Evolutionary conservation across 352 stramenopile genomes (phyloP), one percentile per base, ranked within the genome.

Genomic region (Globisporangium splendens): DNA sequence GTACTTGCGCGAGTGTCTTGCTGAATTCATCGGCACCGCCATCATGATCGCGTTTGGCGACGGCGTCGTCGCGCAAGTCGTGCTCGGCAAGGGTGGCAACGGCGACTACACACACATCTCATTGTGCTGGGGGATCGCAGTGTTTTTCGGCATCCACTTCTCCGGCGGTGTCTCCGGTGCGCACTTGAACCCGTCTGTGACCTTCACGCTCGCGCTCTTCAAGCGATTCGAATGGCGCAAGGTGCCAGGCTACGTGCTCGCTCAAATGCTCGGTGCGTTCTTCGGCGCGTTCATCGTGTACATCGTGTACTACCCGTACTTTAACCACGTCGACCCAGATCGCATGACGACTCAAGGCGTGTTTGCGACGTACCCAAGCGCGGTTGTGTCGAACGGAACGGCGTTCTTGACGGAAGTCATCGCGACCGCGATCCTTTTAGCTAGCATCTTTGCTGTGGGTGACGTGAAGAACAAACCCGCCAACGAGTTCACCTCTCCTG

Each of bases 331-430:
- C 17, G 76, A 86, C 55, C 77, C 74, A 0, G 47, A 76, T 21
- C 69, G 64, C 54, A 71, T 69, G 13, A 69, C 59, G 12, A 77
- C 73, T 0, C 66, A 78, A 17, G 73, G 70, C 3, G 68, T 83
- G 13, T 89, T 83, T 52, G 70, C 72, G 0, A 85, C 77, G 43
- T 86, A 79, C 43, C 78, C 78, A 52, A 70, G 66, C 48, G 65
- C 57, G 11, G 58, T 70, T 43, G 68, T 86, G 4, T 64, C 70
- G 3, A 71, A 73, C 14, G 59, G 21, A 14, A 85, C 67, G 6
- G 80, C 77, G n/a, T 87, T 89, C 59, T 24, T 81, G 28, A 86
- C 75, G 10, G 79, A 89, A 57, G 67, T 87, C 17, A 62, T 89
- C 18, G 79, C 65, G n/a, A 77, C 79, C 21, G 71, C 71, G 28